A percentile compares a stretch with the other conserved stretches of the same genome.
phyloP scores from a whole-genome alignment of 305 asterid genomes.

The Fraxinus nigra region DNA sequence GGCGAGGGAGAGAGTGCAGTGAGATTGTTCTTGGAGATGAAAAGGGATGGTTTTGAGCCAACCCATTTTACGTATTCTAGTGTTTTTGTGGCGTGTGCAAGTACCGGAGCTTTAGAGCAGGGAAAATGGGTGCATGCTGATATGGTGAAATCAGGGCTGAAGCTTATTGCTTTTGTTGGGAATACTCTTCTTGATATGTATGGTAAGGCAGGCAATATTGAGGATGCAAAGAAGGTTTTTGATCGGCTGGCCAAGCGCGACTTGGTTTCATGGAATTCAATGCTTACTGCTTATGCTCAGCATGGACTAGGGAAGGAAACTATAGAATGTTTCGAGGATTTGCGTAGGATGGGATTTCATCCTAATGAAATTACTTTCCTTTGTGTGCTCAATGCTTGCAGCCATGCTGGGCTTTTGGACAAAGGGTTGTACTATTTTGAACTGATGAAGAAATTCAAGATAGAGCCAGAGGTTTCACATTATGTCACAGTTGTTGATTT shows the following conservation, averaged over 20 bases:
- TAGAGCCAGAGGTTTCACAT: constrained; percentile 64
- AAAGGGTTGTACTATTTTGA: constrained; percentile 68
- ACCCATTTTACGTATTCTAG: constrained; percentile 78
- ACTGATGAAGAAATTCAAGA: constrained; percentile 51
- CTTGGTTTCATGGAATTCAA: constrained; percentile 80
- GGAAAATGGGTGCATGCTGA: constrained; percentile 81
- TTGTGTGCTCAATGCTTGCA: constrained; percentile 77
- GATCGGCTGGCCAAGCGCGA: constrained; percentile 53
- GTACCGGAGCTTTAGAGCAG: constrained; percentile 71
- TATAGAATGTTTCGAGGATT: constrained; percentile 54
- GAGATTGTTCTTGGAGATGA: constrained; percentile 64
- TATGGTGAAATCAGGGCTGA: constrained; percentile 61
- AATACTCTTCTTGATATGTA: constrained; percentile 85
- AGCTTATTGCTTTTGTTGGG: constrained; percentile 65
- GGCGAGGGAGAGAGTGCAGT: constrained; percentile 59
- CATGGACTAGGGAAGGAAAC: constrained; percentile 80
- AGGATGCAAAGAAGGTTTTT: constrained; percentile 73
- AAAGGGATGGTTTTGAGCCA: constrained; percentile 51
- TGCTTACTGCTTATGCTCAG: constrained; percentile 83
- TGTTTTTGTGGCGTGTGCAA: constrained; percentile 67
- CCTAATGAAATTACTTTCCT: constrained; percentile 70
- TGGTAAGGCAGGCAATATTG: constrained; percentile 74
- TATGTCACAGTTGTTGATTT: constrained; percentile 64
- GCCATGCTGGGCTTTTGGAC: constrained; percentile 75
- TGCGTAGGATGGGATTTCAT: constrained; percentile 46